These are phyloP conservation scores for Eimeria acervulina DNA, from an alignment of 169 alveolate genomes.

Conservation along the genomic window DNA sequence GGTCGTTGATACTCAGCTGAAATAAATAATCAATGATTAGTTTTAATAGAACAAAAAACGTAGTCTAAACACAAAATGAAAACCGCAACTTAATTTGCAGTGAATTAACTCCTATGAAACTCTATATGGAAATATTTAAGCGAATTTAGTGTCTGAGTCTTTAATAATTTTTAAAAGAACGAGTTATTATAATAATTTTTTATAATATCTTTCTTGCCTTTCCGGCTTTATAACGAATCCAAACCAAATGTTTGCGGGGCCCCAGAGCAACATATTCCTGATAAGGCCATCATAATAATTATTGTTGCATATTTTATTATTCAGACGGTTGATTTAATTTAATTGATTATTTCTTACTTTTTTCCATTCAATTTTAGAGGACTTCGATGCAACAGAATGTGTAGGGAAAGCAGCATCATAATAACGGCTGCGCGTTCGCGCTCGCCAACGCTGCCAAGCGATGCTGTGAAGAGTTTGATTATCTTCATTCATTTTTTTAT, in stretches of 20 bases:
- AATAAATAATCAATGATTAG: neutral
- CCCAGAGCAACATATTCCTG: neutral
- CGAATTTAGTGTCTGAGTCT: too few species aligned
- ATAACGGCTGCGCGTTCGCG: neutral
- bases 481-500: slow-evolving; percentile 15
- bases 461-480: neutral
- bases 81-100: neutral
- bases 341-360: neutral
- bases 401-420: neutral
- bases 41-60: neutral
- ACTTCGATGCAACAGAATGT: slow-evolving; percentile 60
- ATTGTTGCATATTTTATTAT: neutral
- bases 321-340: too few species aligned
- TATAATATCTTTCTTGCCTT: neutral
- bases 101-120: neutral
- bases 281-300: neutral
- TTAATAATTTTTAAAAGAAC: too few species aligned
- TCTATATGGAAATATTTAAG: too few species aligned
- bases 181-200: too few species aligned
- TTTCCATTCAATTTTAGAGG: neutral
- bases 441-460: slow-evolving; percentile 25
- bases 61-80: neutral
- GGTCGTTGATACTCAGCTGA: neutral
- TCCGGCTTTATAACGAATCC: slow-evolving; percentile 14
- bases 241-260: neutral